Evolutionary conservation across 352 stramenopile genomes (phyloP).

Genomic region (Globisporangium paroecandrum): DNA sequence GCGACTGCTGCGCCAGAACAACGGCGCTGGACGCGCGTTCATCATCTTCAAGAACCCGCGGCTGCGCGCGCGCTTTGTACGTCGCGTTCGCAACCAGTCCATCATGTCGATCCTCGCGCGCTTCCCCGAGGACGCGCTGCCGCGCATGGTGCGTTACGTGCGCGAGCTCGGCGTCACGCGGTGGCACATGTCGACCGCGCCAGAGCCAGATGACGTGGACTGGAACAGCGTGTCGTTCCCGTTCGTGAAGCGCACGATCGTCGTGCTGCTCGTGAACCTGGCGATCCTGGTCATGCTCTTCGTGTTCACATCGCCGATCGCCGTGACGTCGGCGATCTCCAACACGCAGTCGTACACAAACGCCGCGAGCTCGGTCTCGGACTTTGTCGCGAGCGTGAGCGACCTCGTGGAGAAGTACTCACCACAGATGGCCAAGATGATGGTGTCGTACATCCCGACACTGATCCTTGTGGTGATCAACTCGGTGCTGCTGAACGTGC

Average conservation of each 20-base stretch:
- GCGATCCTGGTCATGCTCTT: constrained; percentile 72
- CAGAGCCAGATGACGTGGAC: constrained; percentile 82
- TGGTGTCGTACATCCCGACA: constrained; percentile 75
- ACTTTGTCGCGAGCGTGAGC: constrained; percentile 58
- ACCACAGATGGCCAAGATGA: constrained; percentile 78
- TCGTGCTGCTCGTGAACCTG: constrained; percentile 72
- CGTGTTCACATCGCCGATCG: constrained; percentile 80
- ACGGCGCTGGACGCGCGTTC: constrained; percentile 73
- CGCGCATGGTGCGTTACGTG: constrained; percentile 66
- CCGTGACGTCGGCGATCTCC: constrained; percentile 80
- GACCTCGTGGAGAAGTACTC: constrained; percentile 58
- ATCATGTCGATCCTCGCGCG: constrained; percentile 73
- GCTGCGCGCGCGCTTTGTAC: constrained; percentile 72
- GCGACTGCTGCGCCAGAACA: constrained; percentile 60
- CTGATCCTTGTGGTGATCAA: constrained; percentile 89
- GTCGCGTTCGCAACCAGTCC: constrained; percentile 66
- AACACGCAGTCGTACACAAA: constrained; percentile 59
- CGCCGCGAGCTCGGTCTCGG: constrained; percentile 61
- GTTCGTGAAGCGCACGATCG: constrained; percentile 71
- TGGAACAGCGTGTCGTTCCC: constrained; percentile 84
- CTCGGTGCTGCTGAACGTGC: constrained; percentile 77
- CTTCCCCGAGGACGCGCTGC: constrained; percentile 60
- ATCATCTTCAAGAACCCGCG: constrained; percentile 77
- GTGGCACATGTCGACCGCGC: constrained; percentile 72
- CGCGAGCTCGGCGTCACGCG: constrained; percentile 72